phyloP scores from a whole-genome alignment of 1,139 yeast species.

The Saccharomyces pastorianus region DNA sequence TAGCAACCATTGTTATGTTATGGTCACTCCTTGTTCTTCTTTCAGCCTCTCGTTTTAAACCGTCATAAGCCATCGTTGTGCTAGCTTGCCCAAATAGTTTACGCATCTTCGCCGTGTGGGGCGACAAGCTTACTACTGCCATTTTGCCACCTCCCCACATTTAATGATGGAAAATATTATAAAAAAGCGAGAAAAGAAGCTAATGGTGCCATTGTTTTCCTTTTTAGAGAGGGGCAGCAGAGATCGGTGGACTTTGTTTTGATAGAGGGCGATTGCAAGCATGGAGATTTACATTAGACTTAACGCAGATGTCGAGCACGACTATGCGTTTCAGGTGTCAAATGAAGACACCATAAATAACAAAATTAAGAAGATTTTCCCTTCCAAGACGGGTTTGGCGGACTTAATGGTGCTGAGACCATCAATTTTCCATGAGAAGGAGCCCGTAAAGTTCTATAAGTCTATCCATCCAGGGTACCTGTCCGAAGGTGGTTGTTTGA shows the following conservation, averaged over 20 bases:
- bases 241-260: not conserved
- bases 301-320: conserved; percentile 78
- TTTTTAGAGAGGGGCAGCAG: not conserved
- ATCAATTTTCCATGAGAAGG: conserved; percentile 54
- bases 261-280: conserved; percentile 5
- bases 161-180: not conserved
- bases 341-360: conserved; percentile 46
- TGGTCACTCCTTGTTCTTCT: not conserved
- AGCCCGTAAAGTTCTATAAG: conserved; percentile 59
- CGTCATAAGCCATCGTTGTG: not conserved
- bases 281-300: conserved; percentile 76
- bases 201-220: not conserved
- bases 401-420: conserved; percentile 73
- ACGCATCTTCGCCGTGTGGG: not conserved
- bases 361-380: conserved; percentile 54
- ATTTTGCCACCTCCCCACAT: conserved; percentile 1
- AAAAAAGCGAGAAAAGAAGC: not conserved
- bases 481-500: conserved; percentile 73
- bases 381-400: conserved; percentile 30
- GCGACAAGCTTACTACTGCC: not conserved
- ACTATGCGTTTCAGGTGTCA: conserved; percentile 75
- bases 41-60: not conserved
- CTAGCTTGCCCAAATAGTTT: not conserved
- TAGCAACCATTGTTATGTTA: not conserved
- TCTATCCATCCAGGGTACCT: conserved; percentile 76